Evolutionary conservation across 1,139 yeast species (phyloP).

Genomic region (Hanseniaspora gamundiae): DNA sequence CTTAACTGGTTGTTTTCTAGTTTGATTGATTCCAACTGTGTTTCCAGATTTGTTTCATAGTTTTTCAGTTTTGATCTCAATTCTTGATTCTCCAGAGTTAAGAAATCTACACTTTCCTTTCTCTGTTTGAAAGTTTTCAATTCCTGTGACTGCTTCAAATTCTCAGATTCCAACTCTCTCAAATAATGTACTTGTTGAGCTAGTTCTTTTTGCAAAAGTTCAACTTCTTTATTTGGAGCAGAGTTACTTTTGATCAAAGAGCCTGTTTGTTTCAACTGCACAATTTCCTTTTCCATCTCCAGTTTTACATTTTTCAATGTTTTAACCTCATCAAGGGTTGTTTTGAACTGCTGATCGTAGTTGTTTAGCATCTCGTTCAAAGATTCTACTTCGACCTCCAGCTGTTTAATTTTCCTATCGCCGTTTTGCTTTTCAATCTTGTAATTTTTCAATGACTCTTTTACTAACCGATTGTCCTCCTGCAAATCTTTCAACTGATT

Average conservation of each 20-base stretch:
- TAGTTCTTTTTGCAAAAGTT: slow-evolving; percentile 38
- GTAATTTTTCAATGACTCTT: background rate
- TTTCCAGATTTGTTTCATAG: slow-evolving; percentile 33
- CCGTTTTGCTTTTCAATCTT: background rate
- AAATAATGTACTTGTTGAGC: slow-evolving; percentile 46
- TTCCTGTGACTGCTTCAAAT: slow-evolving; percentile 37
- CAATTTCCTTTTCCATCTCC: slow-evolving; percentile 2
- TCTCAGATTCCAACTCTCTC: slow-evolving; percentile 40
- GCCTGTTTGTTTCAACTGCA: too few species aligned
- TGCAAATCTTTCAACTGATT: background rate
- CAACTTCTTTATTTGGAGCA: slow-evolving; percentile 13
- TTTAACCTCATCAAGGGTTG: slow-evolving; percentile 13
- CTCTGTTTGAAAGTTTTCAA: slow-evolving; percentile 31
- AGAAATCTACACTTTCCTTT: slow-evolving; percentile 35
- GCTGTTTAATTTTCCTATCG: slow-evolving; percentile 9
- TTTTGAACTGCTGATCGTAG: slow-evolving; percentile 15
- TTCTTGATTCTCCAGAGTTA: slow-evolving; percentile 38
- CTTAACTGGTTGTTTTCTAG: slow-evolving; percentile 39
- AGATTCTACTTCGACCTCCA: slow-evolving; percentile 22
- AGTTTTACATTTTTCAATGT: slow-evolving; percentile 12
- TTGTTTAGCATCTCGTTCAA: slow-evolving; percentile 18
- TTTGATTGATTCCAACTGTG: slow-evolving; percentile 38
- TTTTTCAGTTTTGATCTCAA: slow-evolving; percentile 32
- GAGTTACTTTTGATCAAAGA: background rate
- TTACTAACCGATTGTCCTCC: background rate